These are phyloP conservation scores for Colletotrichum sp. DNA, from an alignment of 2,329 filamentous ascomycete species.

Conservation along the genomic window DNA sequence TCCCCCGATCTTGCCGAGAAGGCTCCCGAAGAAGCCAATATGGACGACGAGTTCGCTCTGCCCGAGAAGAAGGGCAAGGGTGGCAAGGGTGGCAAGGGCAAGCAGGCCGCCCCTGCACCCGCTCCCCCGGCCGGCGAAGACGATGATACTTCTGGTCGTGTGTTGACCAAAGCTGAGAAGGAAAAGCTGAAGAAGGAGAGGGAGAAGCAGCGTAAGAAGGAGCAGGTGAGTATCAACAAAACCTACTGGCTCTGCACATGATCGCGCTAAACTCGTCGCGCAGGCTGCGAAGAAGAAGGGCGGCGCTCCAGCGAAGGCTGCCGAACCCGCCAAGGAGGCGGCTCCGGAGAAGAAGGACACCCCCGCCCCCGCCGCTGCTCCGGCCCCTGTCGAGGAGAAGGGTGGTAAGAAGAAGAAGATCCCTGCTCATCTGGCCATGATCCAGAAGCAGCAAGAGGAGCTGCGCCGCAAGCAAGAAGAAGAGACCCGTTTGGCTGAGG, in stretches of 20 bases:
- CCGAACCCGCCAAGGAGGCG: constrained; percentile 56
- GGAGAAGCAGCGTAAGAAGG: constrained; percentile 98
- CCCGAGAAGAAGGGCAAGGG: constrained; percentile 79
- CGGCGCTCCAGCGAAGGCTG: constrained; percentile 42
- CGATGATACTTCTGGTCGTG: constrained; percentile 63
- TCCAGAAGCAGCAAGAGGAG: constrained; percentile 86
- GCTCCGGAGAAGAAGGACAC: constrained; percentile 50
- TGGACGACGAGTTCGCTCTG: constrained; percentile 85
- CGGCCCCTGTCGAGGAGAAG: constrained; percentile 46
- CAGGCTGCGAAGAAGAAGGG: constrained; percentile 85
- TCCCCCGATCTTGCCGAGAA: constrained; percentile 63
- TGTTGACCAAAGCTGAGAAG: constrained; percentile 98
- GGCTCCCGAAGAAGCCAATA: constrained; percentile 78
- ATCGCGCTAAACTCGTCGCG: neutral
- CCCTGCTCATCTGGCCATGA: constrained; percentile 71
- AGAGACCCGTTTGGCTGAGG: constrained; percentile 58
- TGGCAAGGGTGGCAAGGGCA: constrained; percentile 51
- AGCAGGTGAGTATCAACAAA: constrained; percentile 68
- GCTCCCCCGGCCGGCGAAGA: constrained; percentile 45
- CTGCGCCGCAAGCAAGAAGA: constrained; percentile 71
- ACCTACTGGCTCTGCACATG: neutral
- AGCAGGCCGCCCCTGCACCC: constrained; percentile 47
- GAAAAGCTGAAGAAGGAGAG: constrained; percentile 97
- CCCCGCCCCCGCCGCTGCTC: constrained; percentile 37
- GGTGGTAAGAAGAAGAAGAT: constrained; percentile 89